Evolutionary conservation across 1,139 yeast species (phyloP), one percentile per base, ranked within the genome.

Genomic region (Magnusiomyces suaveolens): DNA sequence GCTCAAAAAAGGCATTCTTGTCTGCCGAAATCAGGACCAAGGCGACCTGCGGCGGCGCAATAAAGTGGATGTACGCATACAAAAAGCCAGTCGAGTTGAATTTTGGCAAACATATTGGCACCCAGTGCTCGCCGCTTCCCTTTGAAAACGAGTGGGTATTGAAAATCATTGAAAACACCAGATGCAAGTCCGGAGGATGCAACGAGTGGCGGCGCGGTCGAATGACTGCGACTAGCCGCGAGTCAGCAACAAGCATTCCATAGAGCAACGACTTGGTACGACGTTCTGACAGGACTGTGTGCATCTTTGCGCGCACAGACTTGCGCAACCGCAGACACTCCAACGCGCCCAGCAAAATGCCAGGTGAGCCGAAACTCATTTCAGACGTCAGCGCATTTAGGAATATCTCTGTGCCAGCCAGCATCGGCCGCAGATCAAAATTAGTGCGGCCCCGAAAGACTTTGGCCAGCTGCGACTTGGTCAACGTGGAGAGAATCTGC

Each of bases 31-130:
- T 77, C 38, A 92, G 71, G 2, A 88, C 82, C 12, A 92, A 70
- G 0, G 84, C 84, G 1, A 85, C 67, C 43, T 77, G 73, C 1
- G 68, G 69, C 21, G 51, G 51, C 36, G 67, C 73, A 53, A 87
- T 72, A 57, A 80, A 81, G 59, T 81, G 82, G 50, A 89, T 84
- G 64, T 85, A 87, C 1, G 88, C 82, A 65, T 92, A 87, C 8
- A 92, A 71, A 63, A 89, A 94, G 16, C 98, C 98, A 59, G 82
- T 82, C 2, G 87, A 73, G 66, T 92, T 92, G 72, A 92, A 92
- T 60, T 86, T 81, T 0, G 98, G 96, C 68, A 92, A 76, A 66
- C 98, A 92, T 1, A 92, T 75, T 0, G 98, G 98, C 16, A 88
- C 79, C 97, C 97, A 92, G 58, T 88, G 79, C 63, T 90, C 96